These are phyloP conservation scores for Neurospora crassa DNA, from an alignment of 2,329 filamentous ascomycete species.

Conservation along the genomic window DNA sequence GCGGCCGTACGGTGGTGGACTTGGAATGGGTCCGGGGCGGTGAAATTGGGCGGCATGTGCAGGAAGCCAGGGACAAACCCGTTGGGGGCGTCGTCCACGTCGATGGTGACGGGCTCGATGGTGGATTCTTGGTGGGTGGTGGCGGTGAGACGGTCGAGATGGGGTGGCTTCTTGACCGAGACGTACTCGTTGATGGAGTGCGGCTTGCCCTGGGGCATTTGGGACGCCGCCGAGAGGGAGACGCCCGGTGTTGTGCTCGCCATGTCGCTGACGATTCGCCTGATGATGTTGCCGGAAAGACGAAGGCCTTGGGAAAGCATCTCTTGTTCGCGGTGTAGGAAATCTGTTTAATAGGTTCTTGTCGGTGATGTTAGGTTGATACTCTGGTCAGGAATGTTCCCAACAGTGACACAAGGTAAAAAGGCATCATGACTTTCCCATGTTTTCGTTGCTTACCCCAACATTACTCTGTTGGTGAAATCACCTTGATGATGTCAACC, in stretches of 20 bases:
- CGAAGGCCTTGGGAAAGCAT: background rate
- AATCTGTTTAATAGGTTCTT: background rate
- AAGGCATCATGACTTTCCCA: background rate
- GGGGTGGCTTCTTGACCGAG: conserved; percentile 7
- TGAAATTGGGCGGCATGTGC: conserved; percentile 23
- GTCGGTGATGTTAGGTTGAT: background rate
- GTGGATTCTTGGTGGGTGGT: conserved; percentile 4
- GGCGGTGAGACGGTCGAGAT: conserved; percentile 9
- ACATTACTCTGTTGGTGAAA: background rate
- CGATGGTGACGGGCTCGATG: conserved; percentile 10
- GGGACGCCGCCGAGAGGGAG: conserved; percentile 1
- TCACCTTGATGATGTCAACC: background rate
- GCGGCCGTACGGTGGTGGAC: conserved; percentile 13
- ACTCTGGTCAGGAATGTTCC: background rate
- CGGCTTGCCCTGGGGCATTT: conserved; percentile 1
- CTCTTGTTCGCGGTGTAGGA: background rate
- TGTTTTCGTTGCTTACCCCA: background rate
- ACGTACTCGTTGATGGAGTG: conserved; percentile 11
- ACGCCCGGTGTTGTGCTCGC: background rate
- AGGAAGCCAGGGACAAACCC: conserved; percentile 21
- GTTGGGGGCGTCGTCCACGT: conserved; percentile 9
- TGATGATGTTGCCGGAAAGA: background rate
- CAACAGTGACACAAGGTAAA: background rate
- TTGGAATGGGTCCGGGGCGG: conserved; percentile 2
- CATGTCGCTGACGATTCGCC: background rate